These are phyloP conservation scores for Acidomyces sp. DNA, from an alignment of 495 filamentous ascomycete species.

Conservation along the genomic window DNA sequence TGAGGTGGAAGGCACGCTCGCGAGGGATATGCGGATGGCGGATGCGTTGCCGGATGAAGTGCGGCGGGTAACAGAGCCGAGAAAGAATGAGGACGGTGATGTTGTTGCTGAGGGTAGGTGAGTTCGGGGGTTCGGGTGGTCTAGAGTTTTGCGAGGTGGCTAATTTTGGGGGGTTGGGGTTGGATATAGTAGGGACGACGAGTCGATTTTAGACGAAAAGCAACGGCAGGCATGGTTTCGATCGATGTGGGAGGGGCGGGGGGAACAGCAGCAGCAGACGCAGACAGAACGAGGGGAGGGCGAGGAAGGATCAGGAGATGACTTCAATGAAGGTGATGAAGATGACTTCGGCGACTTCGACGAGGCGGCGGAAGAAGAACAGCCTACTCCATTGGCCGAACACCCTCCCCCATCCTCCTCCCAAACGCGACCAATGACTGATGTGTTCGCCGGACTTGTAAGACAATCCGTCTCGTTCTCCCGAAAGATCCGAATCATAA, in stretches of 20 bases:
- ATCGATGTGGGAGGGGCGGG: constrained; percentile 14
- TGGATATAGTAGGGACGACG: constrained; percentile 1
- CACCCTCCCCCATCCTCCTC: constrained; percentile 25
- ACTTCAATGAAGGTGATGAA: constrained; percentile 76
- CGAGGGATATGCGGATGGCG: constrained; percentile 57
- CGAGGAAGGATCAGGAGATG: constrained; percentile 56
- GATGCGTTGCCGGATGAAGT: constrained; percentile 77
- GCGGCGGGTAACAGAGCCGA: constrained; percentile 34
- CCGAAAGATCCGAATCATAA: background rate
- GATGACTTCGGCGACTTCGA: constrained; percentile 87
- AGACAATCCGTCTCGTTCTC: constrained; percentile 6
- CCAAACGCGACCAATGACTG: no score
- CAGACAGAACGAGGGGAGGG: constrained; percentile 30
- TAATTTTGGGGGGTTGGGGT: constrained; percentile 1
- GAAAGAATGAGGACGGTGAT: constrained; percentile 30
- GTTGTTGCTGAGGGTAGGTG: constrained; percentile 44
- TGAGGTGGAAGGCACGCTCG: constrained; percentile 74
- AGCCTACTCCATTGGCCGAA: constrained; percentile 15
- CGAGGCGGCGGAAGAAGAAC: constrained; percentile 41
- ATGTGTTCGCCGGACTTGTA: constrained; percentile 24
- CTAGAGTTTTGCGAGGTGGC: constrained; percentile 1
- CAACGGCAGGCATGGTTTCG: constrained; percentile 11
- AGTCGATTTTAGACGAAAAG: constrained; percentile 9
- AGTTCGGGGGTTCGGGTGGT: constrained; percentile 10
- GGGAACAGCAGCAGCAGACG: constrained; percentile 17